A percentile compares a stretch with the other conserved stretches of the same genome.
Conservation (phyloP, 208 protist species). For the Trypanosoma platydactyli region DNA sequence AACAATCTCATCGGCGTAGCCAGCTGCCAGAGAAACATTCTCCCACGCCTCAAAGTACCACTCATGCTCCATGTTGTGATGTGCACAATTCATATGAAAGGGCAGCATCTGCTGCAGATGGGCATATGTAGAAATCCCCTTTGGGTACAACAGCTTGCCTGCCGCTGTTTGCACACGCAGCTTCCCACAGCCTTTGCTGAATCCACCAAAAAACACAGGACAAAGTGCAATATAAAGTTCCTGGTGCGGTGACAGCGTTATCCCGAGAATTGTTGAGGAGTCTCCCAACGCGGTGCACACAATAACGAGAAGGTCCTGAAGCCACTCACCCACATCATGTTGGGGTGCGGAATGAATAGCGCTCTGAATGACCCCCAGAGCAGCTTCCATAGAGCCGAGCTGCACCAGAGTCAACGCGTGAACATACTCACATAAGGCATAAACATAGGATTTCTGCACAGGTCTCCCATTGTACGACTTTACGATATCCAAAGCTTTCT, state of each 20-base stretch:
- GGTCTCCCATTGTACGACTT: constrained; percentile 21
- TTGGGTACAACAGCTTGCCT: constrained; percentile 48
- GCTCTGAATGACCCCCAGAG: constrained; percentile 34
- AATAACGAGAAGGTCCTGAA: constrained; percentile 45
- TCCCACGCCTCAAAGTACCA: constrained; percentile 60
- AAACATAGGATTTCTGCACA: constrained; percentile 30
- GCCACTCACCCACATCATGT: constrained; percentile 32
- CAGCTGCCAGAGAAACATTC: constrained; percentile 65
- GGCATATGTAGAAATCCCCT: constrained; percentile 40
- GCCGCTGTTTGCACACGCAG: constrained; percentile 18
- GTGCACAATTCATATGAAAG: constrained; percentile 65
- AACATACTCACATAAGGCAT: constrained; percentile 56
- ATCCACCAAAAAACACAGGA: constrained; percentile 73
- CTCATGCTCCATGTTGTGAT: constrained; percentile 36
- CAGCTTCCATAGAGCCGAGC: constrained; percentile 55
- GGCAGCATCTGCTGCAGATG: constrained; percentile 64
- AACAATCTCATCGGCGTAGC: constrained; percentile 68
- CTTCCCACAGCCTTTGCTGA: constrained; percentile 18
- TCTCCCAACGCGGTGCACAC: constrained; percentile 69
- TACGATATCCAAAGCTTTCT: constrained; percentile 38
- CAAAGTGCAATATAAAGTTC: constrained; percentile 62
- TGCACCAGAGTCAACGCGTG: constrained; percentile 76
- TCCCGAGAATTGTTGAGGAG: constrained; percentile 42
- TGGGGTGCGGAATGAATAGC: constrained; percentile 21
- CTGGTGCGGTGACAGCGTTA: constrained; percentile 45